Percentiles rank a stretch among this genome's conserved stretches.
phyloP scores from a whole-genome alignment of 176 grass and related monocot genomes.

The Eleusine coracana region DNA sequence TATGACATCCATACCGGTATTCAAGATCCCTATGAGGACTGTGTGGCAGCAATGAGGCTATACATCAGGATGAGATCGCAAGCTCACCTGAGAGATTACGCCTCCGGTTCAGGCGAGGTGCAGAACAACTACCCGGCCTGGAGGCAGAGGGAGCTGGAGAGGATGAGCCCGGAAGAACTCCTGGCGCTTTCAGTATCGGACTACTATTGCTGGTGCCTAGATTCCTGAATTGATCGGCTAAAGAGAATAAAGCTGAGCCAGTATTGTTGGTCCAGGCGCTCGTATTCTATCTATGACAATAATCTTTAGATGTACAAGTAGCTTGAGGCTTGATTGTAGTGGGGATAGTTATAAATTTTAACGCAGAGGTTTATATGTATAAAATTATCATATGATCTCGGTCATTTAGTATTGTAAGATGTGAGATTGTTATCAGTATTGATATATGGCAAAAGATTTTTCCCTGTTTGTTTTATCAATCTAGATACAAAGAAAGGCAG shows the following conservation, averaged over 20 bases:
- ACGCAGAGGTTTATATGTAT: neutral
- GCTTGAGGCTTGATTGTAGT: conserved; percentile 29
- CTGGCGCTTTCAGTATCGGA: conserved; percentile 76
- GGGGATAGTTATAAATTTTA: conserved; percentile 24
- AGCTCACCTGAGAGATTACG: conserved; percentile 57
- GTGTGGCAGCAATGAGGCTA: conserved; percentile 72
- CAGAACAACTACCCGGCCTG: conserved; percentile 73
- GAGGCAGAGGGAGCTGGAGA: conserved; percentile 85
- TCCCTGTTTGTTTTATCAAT: neutral
- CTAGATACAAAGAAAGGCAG: neutral
- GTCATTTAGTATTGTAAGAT: conserved; percentile 17
- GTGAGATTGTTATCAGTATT: neutral
- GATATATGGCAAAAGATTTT: conserved; percentile 6
- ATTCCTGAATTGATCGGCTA: conserved; percentile 42
- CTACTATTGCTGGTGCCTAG: conserved; percentile 95
- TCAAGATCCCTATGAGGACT: conserved; percentile 79
- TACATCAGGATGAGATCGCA: conserved; percentile 77
- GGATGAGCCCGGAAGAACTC: conserved; percentile 84
- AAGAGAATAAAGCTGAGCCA: conserved; percentile 42
- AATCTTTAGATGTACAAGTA: conserved; percentile 36
- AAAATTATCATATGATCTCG: conserved; percentile 14
- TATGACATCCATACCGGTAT: conserved; percentile 80
- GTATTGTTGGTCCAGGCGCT: conserved; percentile 9
- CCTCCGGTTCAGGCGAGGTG: conserved; percentile 62
- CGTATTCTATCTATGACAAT: conserved; percentile 15